Base-by-base conservation (phyloP, 768 basidiomycete species). In the Brasilioporus rufonigricans region DNA sequence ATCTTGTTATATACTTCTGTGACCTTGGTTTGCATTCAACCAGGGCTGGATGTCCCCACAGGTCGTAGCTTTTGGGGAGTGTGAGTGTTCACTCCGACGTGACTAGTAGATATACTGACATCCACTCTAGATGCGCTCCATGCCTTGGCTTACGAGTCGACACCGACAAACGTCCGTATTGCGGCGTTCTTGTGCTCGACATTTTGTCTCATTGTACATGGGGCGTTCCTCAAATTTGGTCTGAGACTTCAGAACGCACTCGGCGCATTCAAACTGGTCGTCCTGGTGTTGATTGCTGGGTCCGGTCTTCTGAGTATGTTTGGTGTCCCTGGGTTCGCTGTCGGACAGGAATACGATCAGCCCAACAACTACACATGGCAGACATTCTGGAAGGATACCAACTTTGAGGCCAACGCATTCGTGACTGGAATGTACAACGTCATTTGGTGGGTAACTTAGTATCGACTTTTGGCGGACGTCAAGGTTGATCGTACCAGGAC, bases 1-100 rank as follows among this genome's bases (percentile, higher is more conserved):
- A 8, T 9, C 27, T 46, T 39, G 24, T 31, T 16, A n/a, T 29
- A 24, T n/a, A 13, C 3, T 0, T 9, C 46, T 3, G 5, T 40
- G n/a, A 50, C 43, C 47, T 44, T 21, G 24, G 16, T 9, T 16
- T 19, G 45, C n/a, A 29, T 35, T 14, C 14, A 52, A 43, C 3
- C 45, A 88, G 84, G 84, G 84, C 7, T 80, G 76, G 56, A 74
- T 81, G 12, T 77, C 85, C 0, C 82, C 83, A 1, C 82, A 79
- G 49, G 79, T 79, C 49, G 75, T 86, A 19, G 85, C 87, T 6
- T 87, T 88, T 52, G 86, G 85, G 32, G 86, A 89, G 83, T 90
- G 87, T 86, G 59, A 75, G 60, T 8, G 18, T 18, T 41, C 12
- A 16, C 2, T 29, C 27, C 27, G 7, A 23, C 18, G 33, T 40